phyloP scores from a whole-genome alignment of 1,284 basidiomycete genomes.

The Leucoagaricus sp. region DNA sequence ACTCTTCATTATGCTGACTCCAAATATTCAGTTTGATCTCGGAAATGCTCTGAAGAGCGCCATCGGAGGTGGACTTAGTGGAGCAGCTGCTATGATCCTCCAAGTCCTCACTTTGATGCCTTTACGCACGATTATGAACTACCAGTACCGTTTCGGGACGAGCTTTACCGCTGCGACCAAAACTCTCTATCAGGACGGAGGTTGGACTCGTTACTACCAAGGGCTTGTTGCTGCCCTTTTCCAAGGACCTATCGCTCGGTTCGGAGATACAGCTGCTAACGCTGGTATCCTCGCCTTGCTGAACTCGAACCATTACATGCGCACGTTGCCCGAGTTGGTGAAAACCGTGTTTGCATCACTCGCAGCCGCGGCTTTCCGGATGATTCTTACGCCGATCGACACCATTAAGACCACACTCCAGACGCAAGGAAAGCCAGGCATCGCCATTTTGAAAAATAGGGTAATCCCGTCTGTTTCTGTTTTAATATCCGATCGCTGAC shows the following conservation, averaged over 20 bases:
- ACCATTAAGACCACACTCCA: constrained; percentile 92
- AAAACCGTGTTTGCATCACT: constrained; percentile 75
- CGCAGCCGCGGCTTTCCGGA: constrained; percentile 77
- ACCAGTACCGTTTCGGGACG: constrained; percentile 84
- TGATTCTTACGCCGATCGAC: constrained; percentile 86
- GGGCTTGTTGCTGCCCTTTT: constrained; percentile 81
- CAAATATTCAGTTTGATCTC: constrained; percentile 69
- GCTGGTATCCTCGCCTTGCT: constrained; percentile 79
- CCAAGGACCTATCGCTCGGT: constrained; percentile 78
- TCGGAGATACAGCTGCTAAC: constrained; percentile 89
- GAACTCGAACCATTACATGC: constrained; percentile 68
- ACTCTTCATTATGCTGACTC: not conserved
- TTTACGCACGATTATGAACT: constrained; percentile 89
- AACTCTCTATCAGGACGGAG: constrained; percentile 79
- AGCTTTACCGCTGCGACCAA: constrained; percentile 62
- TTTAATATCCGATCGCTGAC: not conserved
- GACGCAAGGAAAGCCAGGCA: constrained; percentile 76
- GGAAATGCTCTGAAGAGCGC: constrained; percentile 74
- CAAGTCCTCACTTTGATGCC: constrained; percentile 88
- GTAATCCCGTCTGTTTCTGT: constrained; percentile 37
- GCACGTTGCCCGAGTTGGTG: constrained; percentile 56
- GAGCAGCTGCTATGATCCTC: constrained; percentile 89
- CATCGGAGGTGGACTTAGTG: constrained; percentile 83
- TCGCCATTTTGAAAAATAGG: constrained; percentile 63
- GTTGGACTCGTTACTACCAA: constrained; percentile 79